Conservation (phyloP, 129 eudicot species). For the Silybum marianum region DNA sequence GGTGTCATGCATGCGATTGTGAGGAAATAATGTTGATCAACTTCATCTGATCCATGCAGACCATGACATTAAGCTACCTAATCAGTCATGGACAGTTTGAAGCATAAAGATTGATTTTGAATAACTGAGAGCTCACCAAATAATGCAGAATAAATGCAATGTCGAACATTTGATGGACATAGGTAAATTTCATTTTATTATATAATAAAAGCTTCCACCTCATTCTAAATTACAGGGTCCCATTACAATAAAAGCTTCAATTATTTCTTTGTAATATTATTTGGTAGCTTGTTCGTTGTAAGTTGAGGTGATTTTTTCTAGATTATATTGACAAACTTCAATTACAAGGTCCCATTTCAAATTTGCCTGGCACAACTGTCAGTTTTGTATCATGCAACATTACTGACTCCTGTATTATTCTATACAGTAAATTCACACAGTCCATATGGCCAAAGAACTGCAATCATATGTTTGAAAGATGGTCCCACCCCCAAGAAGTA, state of each 20-base stretch:
- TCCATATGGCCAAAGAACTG: conserved; percentile 96
- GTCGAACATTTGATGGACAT: background rate
- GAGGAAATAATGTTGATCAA: background rate
- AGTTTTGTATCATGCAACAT: conserved; percentile 14
- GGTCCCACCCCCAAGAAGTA: conserved; percentile 78
- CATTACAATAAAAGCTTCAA: conserved; percentile 1
- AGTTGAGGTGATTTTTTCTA: conserved; percentile 12
- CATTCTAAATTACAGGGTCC: conserved; percentile 6
- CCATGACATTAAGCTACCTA: background rate
- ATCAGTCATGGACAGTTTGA: background rate
- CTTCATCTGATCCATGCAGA: background rate
- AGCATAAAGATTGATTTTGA: background rate
- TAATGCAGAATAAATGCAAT: background rate
- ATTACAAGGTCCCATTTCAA: background rate
- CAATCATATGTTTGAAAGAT: conserved; percentile 71
- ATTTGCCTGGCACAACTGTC: background rate
- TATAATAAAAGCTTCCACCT: background rate
- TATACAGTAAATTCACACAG: conserved; percentile 85
- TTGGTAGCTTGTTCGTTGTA: background rate
- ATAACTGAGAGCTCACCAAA: background rate
- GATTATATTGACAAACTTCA: conserved; percentile 13
- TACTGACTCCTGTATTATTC: conserved; percentile 20
- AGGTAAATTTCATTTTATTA: background rate
- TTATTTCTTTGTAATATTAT: conserved; percentile 14
- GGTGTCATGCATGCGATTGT: background rate